These are phyloP conservation scores for Candida endomychidarum DNA, from an alignment of 805 yeast species.

Conservation along the genomic window DNA sequence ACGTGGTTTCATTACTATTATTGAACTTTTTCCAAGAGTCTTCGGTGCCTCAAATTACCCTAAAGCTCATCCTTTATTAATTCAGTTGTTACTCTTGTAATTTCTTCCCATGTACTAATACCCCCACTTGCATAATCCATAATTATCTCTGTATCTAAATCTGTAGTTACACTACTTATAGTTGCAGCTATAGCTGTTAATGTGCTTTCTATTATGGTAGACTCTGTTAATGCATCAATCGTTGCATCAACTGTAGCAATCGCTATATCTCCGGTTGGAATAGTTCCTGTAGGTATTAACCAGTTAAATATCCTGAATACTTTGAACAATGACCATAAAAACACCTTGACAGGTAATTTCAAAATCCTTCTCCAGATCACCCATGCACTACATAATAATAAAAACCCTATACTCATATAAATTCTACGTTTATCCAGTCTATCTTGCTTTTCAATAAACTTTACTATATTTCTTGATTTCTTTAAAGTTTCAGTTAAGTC, in stretches of 20 bases:
- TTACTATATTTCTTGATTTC: slow-evolving; percentile 47
- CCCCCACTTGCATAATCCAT: slow-evolving; percentile 8
- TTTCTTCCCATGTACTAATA: slow-evolving; percentile 6
- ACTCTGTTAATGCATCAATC: neutral
- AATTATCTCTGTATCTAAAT: slow-evolving; percentile 8
- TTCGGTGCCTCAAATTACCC: neutral
- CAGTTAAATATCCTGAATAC: slow-evolving; percentile 27
- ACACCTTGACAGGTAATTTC: slow-evolving; percentile 41
- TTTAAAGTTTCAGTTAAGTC: slow-evolving; percentile 41
- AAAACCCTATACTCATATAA: slow-evolving; percentile 47
- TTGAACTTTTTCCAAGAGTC: neutral
- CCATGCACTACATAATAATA: slow-evolving; percentile 47
- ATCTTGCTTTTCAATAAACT: slow-evolving; percentile 53
- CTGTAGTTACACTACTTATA: neutral
- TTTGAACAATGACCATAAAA: slow-evolving; percentile 49
- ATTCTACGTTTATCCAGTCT: slow-evolving; percentile 48
- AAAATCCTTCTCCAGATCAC: slow-evolving; percentile 51
- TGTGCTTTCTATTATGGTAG: neutral
- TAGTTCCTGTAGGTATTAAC: slow-evolving; percentile 15
- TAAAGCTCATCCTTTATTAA: slow-evolving; percentile 11
- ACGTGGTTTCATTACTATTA: neutral
- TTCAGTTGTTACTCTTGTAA: neutral
- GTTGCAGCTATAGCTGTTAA: neutral
- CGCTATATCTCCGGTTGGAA: too few relatives aligned
- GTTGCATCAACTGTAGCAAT: neutral